Evolutionary conservation across 345 rosid species (phyloP).

Genomic region (Moricandia moricandioides): DNA sequence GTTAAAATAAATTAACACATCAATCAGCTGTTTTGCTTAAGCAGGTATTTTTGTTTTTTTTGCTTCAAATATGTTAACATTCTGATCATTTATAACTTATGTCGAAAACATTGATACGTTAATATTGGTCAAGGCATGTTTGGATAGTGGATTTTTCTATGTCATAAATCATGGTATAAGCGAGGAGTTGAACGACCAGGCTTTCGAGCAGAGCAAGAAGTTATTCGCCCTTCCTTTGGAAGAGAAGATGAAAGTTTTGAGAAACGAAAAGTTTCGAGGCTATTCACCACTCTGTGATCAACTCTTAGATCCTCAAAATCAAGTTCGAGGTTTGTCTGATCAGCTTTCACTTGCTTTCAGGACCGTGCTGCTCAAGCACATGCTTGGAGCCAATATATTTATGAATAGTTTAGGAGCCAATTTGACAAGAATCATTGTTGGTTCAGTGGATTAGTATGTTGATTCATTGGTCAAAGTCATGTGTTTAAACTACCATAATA

Average conservation of each 20-base stretch:
- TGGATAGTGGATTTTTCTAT: constrained; percentile 82
- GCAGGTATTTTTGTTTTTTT: neutral
- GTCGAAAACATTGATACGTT: neutral
- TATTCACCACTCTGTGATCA: constrained; percentile 70
- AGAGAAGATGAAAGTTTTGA: constrained; percentile 62
- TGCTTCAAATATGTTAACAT: neutral
- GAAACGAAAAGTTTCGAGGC: constrained; percentile 68
- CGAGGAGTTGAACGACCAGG: constrained; percentile 60
- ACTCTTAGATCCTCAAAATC: constrained; percentile 51
- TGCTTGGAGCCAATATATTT: too few relatives aligned
- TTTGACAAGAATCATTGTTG: too few relatives aligned
- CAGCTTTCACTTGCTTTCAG: neutral
- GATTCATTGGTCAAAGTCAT: too few relatives aligned
- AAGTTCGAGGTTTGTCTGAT: neutral
- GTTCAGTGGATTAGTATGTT: too few relatives aligned
- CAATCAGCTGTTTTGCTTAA: constrained; percentile 18
- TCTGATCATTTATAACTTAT: neutral
- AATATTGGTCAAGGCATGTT: constrained; percentile 54
- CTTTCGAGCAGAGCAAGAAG: constrained; percentile 57
- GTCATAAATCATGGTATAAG: constrained; percentile 75
- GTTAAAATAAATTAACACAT: too few relatives aligned
- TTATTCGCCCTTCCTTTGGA: constrained; percentile 54
- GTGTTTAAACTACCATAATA: too few relatives aligned
- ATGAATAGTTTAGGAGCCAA: too few relatives aligned
- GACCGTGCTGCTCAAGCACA: too few relatives aligned